A percentile compares a stretch with the other conserved stretches of the same genome.
phyloP scores from a whole-genome alignment of 768 basidiomycete species.

The Lentinula boryana region DNA sequence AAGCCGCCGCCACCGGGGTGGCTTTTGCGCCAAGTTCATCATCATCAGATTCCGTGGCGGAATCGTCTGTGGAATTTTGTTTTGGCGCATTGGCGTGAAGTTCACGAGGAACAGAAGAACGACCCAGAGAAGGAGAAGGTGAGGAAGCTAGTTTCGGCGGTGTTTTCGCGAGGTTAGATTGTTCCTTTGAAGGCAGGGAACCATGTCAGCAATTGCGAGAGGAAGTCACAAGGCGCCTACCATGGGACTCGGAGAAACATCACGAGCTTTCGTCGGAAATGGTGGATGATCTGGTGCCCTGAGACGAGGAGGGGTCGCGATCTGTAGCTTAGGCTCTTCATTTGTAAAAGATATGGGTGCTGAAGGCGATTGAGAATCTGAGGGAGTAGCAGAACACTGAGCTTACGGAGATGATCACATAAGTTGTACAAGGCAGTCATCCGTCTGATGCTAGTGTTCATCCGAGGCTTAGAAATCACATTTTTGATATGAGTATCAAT shows the following conservation, averaged over 20 bases:
- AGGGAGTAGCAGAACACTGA: conserved; percentile 8
- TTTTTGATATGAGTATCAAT: conserved; percentile 69
- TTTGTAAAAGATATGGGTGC: conserved; percentile 45
- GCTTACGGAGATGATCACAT: conserved; percentile 59
- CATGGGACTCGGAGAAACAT: background rate
- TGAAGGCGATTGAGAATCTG: conserved; percentile 21
- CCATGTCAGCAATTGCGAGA: background rate
- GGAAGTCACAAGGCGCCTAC: conserved; percentile 7
- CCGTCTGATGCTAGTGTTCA: conserved; percentile 61
- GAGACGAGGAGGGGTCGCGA: conserved; percentile 10
- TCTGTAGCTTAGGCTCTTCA: conserved; percentile 38
- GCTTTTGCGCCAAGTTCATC: background rate
- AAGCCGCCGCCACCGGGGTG: background rate
- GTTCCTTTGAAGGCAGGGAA: background rate
- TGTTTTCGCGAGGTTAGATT: background rate
- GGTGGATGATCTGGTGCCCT: conserved; percentile 12
- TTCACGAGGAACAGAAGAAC: conserved; percentile 1
- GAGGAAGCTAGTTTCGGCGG: background rate
- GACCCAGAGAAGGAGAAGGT: background rate
- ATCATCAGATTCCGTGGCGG: conserved; percentile 37
- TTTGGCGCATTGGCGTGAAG: background rate
- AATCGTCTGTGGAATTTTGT: conserved; percentile 25
- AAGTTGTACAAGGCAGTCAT: conserved; percentile 72
- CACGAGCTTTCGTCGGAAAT: conserved; percentile 9
- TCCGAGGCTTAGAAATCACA: conserved; percentile 60